phyloP scores from a whole-genome alignment of 2,329 filamentous ascomycete species.

The Pseudogymnoascus sp. region DNA sequence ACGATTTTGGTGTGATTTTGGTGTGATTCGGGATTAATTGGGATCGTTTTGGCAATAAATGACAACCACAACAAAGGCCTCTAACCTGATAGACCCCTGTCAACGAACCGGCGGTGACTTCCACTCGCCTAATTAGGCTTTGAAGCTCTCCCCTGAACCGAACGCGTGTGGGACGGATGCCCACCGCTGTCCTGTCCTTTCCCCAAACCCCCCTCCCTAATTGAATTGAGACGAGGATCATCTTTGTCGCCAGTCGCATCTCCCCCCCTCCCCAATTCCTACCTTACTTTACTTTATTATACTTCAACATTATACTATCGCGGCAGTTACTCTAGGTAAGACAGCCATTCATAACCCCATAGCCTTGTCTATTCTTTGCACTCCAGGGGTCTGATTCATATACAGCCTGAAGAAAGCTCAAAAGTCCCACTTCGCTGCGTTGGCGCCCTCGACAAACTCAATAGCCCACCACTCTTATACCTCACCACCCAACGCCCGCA shows the following conservation, averaged over 20 bases:
- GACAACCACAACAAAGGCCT: background rate
- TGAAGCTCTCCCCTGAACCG: slow-evolving; percentile 3
- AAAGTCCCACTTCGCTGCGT: slow-evolving; percentile 8
- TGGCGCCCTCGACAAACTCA: slow-evolving; percentile 6
- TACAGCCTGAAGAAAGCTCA: slow-evolving; percentile 3
- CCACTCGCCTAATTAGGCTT: slow-evolving; percentile 4
- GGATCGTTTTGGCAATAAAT: background rate
- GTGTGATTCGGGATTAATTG: background rate
- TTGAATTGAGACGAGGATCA: slow-evolving; percentile 2
- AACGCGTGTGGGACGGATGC: slow-evolving; percentile 4
- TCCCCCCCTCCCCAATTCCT: background rate
- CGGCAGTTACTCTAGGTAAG: background rate
- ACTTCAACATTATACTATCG: background rate
- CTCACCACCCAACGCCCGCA: background rate
- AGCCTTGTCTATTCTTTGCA: background rate
- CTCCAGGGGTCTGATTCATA: background rate
- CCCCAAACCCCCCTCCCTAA: background rate
- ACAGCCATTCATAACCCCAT: background rate
- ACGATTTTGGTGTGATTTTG: background rate
- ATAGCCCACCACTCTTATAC: slow-evolving; percentile 8
- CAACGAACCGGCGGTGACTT: background rate
- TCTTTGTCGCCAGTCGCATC: background rate
- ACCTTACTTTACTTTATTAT: background rate
- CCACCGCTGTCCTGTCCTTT: background rate
- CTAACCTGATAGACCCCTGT: background rate